Percentiles rank a stretch among this genome's conserved stretches.
Conservation (phyloP, 441 rosid species). For the Pelargonium australe region DNA sequence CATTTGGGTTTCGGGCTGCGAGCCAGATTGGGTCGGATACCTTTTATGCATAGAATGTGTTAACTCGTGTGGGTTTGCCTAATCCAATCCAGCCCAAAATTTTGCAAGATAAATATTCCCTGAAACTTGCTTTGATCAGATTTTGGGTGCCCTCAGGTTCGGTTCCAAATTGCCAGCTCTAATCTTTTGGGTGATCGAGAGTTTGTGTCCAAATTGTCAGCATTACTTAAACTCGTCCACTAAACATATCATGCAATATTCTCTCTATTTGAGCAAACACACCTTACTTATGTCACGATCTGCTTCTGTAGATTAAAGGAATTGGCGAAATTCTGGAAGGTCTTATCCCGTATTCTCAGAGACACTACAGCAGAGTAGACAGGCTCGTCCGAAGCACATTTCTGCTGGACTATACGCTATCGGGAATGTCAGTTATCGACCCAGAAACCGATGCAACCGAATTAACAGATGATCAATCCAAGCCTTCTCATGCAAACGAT, state of each 20-base stretch:
- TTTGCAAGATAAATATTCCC: too few relatives aligned
- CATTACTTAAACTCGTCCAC: too few relatives aligned
- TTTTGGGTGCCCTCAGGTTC: too few relatives aligned
- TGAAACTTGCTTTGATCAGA: too few relatives aligned
- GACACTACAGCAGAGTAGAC: constrained; percentile 86
- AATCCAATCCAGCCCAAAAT: too few relatives aligned
- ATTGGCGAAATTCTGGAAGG: constrained; percentile 84
- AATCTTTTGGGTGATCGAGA: too few relatives aligned
- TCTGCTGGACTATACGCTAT: constrained; percentile 75
- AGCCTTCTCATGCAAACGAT: constrained; percentile 1
- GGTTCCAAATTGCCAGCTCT: too few relatives aligned
- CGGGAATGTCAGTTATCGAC: constrained; percentile 76
- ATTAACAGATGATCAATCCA: constrained; percentile 8
- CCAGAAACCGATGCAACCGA: constrained; percentile 35
- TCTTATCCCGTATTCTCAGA: constrained; percentile 79
- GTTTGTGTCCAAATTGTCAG: too few relatives aligned
- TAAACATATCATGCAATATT: neutral
- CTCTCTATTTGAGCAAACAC: neutral
- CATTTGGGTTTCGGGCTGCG: too few relatives aligned
- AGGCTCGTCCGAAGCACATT: constrained; percentile 80
- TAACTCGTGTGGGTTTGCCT: too few relatives aligned
- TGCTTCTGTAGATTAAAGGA: constrained; percentile 54
- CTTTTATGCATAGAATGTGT: too few relatives aligned
- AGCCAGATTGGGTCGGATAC: too few relatives aligned
- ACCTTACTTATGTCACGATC: constrained; percentile 5